These are phyloP conservation scores for Apium graveolens DNA, from an alignment of 129 eudicot species.

Conservation along the genomic window DNA sequence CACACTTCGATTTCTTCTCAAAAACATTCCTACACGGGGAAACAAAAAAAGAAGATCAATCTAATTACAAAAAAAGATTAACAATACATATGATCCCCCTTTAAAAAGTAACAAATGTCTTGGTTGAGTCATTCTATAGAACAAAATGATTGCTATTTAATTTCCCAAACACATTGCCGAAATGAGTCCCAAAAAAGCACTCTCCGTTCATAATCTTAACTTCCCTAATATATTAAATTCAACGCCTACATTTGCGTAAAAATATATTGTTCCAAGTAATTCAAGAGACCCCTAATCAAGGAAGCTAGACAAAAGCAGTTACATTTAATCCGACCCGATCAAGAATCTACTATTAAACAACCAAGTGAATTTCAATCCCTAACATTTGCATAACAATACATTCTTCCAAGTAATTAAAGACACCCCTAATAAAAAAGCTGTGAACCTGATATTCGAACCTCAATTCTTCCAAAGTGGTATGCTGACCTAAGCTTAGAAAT, in stretches of 20 bases:
- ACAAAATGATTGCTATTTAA: neutral
- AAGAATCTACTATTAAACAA: neutral
- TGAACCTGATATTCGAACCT: neutral
- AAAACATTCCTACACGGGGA: neutral
- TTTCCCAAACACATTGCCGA: neutral
- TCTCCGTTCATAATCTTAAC: neutral
- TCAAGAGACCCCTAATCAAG: no score
- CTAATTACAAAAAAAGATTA: neutral
- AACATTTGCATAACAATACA: neutral
- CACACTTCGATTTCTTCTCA: slow-evolving; percentile 10
- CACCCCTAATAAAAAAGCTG: neutral
- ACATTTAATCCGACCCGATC: neutral
- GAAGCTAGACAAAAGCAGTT: neutral
- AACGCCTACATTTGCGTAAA: no score
- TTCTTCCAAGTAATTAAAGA: neutral
- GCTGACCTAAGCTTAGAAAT: no score
- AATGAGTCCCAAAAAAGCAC: neutral
- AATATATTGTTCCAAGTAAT: no score
- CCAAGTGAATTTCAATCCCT: no score
- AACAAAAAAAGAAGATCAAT: no score
- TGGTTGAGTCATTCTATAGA: neutral
- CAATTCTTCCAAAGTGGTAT: no score
- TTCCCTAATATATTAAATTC: no score
- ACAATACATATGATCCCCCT: neutral
- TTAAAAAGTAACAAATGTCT: no score